Conservation (phyloP, 805 yeast species). For the Spathaspora gorwiae region DNA sequence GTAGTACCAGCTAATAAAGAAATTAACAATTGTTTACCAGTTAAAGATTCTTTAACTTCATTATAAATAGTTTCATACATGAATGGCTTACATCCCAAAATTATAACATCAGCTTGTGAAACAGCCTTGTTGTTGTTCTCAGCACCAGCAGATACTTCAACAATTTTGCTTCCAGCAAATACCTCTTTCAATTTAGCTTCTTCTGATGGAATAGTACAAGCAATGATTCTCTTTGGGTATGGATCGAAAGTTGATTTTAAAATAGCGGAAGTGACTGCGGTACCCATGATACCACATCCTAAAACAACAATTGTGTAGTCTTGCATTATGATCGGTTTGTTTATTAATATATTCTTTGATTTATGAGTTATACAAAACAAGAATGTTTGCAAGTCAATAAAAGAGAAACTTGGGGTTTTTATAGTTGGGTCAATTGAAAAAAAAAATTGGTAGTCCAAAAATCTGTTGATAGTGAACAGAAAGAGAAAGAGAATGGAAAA, state of each 20-base stretch:
- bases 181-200: constrained; percentile 46
- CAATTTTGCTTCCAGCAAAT: constrained; percentile 32
- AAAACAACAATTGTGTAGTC: constrained; percentile 66
- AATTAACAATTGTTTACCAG: constrained; percentile 57
- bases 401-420: not conserved
- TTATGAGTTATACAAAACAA: not conserved
- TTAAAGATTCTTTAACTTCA: constrained; percentile 42
- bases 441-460: too few species aligned
- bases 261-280: constrained; percentile 82
- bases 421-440: not conserved
- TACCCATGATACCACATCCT: constrained; percentile 96
- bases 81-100: constrained; percentile 88
- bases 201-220: constrained; percentile 57
- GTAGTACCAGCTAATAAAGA: constrained; percentile 94
- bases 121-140: constrained; percentile 56
- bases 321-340: constrained; percentile 12
- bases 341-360: too few species aligned
- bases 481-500: not conserved
- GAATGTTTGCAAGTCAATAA: not conserved
- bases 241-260: constrained; percentile 46
- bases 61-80: constrained; percentile 59
- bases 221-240: constrained; percentile 67
- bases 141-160: constrained; percentile 45
- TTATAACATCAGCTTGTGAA: constrained; percentile 58
- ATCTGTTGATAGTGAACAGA: not conserved